Base-by-base conservation (phyloP, 2,329 filamentous ascomycete genomes). In the Epichloe sylvatica region DNA sequence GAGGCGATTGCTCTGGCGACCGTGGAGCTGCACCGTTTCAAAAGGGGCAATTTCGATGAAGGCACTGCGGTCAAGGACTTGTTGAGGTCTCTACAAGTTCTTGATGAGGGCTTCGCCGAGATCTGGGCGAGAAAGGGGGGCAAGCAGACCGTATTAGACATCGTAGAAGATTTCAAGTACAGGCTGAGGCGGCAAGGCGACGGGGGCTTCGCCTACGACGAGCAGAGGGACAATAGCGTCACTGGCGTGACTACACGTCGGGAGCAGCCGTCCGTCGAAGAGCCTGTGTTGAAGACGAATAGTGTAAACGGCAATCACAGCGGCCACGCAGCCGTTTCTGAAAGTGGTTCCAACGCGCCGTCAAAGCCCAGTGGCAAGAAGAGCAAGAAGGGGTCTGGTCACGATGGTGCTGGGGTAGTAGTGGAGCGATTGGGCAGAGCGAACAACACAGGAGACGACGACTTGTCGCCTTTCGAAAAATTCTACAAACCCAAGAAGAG, bases 121-220 rank as follows among this genome's bases (percentile, higher is more conserved):
- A 34, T 33, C 15, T 46, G 40, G 51, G 12, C 40, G 12, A 34
- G 19, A 2, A 50, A 36, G 33, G 19, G 25, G n/a, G 37, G 41
- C 7, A 49, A 23, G 15, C 25, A 23, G 8, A n/a, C 45, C 6
- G 40, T 52, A 33, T 19, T 52, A 11, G 51, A 49, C 12, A 48
- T 52, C n/a, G 51, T 52, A 4, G 51, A 52, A 21, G 51, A 52
- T 15, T 52, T 52, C 34, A 52, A 49, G 15, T 35, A 43, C 34
- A 50, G 17, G 41, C 34, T 52, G 23, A 36, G 48, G 19, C 45
- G 25, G 30, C 19, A 44, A 15, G 41, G 35, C 3, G 41, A 42
- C 41, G 19, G 17, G 23, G 12, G 7, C 4, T 45, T 35, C 25
- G 5, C 13, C 13, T 45, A 12, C 21, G 40, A 51, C 21, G 40